Conservation (phyloP, 768 basidiomycete species). For the Sarcodon sp. region DNA sequence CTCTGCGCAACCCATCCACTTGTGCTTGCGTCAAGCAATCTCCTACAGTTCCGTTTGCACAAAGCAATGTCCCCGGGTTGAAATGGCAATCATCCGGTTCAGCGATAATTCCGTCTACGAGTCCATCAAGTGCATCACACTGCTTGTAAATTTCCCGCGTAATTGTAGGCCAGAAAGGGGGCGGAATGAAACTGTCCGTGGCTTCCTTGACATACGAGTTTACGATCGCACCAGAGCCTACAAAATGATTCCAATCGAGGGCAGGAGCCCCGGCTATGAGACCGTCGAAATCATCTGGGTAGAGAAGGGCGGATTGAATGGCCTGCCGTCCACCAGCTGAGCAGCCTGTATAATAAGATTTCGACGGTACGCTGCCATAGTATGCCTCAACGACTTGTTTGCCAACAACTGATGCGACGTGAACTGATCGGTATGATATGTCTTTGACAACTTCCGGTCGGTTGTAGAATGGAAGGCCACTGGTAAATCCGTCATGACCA, state of each 20-base stretch:
- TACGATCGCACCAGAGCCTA: not conserved
- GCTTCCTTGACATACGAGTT: not conserved
- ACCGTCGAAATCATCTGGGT: not conserved
- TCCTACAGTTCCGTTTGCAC: not conserved
- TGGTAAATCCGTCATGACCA: not conserved
- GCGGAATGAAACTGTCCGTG: not conserved
- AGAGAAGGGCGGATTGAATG: not conserved
- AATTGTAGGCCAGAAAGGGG: not conserved
- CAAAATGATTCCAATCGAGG: not conserved
- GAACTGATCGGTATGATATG: not conserved
- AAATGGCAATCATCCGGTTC: not conserved
- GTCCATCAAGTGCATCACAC: not conserved
- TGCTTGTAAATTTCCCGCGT: not conserved
- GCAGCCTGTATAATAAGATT: not conserved
- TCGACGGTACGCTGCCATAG: not conserved
- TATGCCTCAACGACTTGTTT: not conserved
- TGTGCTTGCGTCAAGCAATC: not conserved
- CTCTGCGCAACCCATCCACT: not conserved
- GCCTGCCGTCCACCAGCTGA: not conserved
- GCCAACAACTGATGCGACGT: not conserved
- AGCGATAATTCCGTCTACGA: not conserved
- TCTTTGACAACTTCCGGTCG: not conserved
- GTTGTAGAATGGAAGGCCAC: not conserved
- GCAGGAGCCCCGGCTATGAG: not conserved
- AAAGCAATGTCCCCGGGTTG: not conserved